Evolutionary conservation across 2,329 filamentous ascomycete species (phyloP).

Genomic region (Penicillium sp.): DNA sequence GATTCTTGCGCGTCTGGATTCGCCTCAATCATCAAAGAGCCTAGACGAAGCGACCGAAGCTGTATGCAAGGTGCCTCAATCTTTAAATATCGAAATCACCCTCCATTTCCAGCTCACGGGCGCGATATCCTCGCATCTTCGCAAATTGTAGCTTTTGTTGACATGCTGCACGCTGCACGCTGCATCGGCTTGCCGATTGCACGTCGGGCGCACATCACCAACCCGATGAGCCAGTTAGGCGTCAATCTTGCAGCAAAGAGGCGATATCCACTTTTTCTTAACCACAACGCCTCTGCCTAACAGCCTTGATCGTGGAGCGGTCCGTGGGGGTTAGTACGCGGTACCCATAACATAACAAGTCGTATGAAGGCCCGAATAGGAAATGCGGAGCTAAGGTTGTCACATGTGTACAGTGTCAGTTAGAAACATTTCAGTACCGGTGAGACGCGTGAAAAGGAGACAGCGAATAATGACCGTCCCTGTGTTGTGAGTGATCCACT

Average conservation of each 20-base stretch:
- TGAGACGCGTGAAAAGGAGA: slow-evolving; percentile 5
- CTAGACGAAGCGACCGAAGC: background rate
- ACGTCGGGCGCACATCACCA: slow-evolving; percentile 5
- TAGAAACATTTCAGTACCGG: slow-evolving; percentile 12
- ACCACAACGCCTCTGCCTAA: background rate
- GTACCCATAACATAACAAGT: background rate
- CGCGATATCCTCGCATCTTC: background rate
- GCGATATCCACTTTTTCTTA: slow-evolving; percentile 1
- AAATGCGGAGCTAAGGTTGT: slow-evolving; percentile 2
- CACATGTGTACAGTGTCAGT: background rate
- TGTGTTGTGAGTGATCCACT: slow-evolving; percentile 9
- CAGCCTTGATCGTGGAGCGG: background rate
- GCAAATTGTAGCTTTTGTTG: background rate
- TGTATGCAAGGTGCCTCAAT: background rate
- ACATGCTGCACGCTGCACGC: background rate
- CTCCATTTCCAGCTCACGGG: background rate
- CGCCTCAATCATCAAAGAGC: background rate
- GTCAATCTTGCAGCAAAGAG: background rate
- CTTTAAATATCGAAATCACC: too few species aligned
- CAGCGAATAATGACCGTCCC: slow-evolving; percentile 11
- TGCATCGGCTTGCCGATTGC: slow-evolving; percentile 8
- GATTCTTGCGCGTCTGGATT: background rate
- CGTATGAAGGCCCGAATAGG: background rate
- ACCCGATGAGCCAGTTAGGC: slow-evolving; percentile 4
- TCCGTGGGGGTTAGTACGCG: slow-evolving; percentile 4